phyloP scores from a whole-genome alignment of 129 eudicot genomes.

The Lactuca sativa region DNA sequence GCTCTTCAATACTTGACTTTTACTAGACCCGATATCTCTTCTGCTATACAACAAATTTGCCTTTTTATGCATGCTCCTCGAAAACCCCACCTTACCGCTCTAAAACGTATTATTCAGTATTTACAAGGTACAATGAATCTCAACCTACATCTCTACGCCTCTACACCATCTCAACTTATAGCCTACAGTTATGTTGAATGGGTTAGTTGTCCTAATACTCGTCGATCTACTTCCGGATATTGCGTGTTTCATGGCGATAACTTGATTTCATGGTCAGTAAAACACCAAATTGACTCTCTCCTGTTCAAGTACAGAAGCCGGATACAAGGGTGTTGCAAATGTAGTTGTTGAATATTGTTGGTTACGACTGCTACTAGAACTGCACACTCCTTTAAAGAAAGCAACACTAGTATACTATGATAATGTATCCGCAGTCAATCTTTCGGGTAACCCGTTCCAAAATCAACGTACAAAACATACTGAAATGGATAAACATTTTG shows the following conservation, averaged over 20 bases:
- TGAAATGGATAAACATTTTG: neutral
- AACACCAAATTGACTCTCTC: neutral
- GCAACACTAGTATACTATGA: neutral
- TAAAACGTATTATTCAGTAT: neutral
- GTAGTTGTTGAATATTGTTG: neutral
- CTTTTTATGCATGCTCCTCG: neutral
- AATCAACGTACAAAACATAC: neutral
- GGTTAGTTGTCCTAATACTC: neutral
- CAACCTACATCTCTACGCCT: no score
- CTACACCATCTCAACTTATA: neutral
- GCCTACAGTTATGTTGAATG: neutral
- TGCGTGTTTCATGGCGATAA: neutral
- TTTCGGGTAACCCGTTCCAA: neutral
- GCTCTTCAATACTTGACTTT: neutral
- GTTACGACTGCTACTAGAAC: neutral
- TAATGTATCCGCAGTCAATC: neutral
- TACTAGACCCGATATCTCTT: neutral
- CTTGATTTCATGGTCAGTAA: neutral
- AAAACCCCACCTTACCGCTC: neutral
- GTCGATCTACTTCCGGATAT: neutral
- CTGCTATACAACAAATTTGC: neutral
- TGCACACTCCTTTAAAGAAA: neutral
- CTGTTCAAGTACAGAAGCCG: neutral
- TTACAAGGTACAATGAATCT: neutral
- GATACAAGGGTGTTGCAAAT: neutral